Conservation (phyloP, 192 early-diverging fungal genomes). For the Mortierella alpina region DNA sequence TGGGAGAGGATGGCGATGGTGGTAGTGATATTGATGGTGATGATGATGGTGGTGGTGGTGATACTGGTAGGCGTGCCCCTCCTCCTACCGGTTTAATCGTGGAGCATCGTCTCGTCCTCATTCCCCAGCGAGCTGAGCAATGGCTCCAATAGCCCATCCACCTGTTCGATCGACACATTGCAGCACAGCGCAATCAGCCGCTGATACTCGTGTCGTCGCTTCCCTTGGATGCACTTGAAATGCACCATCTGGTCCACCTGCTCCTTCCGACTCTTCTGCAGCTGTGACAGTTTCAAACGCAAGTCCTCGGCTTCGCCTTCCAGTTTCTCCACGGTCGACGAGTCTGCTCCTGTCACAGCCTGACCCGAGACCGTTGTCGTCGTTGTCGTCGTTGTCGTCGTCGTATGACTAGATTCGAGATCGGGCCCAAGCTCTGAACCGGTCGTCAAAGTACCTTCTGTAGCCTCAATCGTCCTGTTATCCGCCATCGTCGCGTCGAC, state of each 20-base stretch:
- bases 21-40: too few relatives aligned
- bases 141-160: conserved; percentile 67
- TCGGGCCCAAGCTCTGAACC: too few relatives aligned
- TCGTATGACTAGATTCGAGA: background rate
- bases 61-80: background rate
- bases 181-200: conserved; percentile 75
- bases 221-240: conserved; percentile 27
- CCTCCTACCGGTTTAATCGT: background rate
- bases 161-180: conserved; percentile 67
- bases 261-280: conserved; percentile 41
- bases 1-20: too few relatives aligned
- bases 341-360: background rate
- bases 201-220: conserved; percentile 69
- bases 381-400: background rate
- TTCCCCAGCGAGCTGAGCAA: conserved; percentile 71
- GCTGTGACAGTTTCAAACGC: conserved; percentile 4
- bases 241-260: conserved; percentile 24
- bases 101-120: conserved; percentile 19
- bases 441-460: too few relatives aligned
- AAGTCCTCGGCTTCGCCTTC: conserved; percentile 14
- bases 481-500: background rate
- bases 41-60: background rate
- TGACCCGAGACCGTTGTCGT: background rate
- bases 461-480: background rate
- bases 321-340: background rate